These are phyloP conservation scores for Fraxinus americana DNA, from an alignment of 257 asterid species.

Conservation along the genomic window DNA sequence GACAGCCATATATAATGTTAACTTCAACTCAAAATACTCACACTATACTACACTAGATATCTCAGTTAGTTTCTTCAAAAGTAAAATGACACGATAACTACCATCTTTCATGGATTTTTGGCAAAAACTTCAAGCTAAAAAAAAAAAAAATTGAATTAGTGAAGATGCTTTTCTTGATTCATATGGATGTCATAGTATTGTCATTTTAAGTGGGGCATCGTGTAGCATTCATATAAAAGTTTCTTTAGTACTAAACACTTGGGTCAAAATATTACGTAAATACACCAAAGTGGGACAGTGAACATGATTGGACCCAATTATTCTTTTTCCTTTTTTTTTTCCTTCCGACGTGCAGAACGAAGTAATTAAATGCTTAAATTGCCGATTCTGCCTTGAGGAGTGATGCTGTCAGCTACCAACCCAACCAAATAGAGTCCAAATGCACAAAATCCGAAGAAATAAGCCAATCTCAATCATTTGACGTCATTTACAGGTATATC, in stretches of 20 bases:
- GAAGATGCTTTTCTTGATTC: background rate
- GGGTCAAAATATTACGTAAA: background rate
- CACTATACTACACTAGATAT: background rate
- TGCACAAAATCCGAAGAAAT: background rate
- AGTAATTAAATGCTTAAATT: background rate
- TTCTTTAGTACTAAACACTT: constrained; percentile 1
- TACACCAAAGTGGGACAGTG: background rate
- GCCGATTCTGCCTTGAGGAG: background rate
- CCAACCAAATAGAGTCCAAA: background rate
- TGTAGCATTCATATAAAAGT: background rate
- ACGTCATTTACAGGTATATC: background rate
- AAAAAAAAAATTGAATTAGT: background rate
- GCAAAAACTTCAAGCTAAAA: background rate
- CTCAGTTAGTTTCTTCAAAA: background rate
- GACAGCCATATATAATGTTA: background rate
- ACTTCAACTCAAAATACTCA: background rate
- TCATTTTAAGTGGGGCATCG: background rate
- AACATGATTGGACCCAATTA: background rate
- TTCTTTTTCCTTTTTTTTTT: no score
- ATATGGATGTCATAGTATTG: background rate
- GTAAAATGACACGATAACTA: background rate
- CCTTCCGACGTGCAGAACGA: background rate
- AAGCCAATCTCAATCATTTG: background rate
- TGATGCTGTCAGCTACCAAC: background rate
- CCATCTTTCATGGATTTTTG: background rate